A percentile compares a stretch with the other conserved stretches of the same genome.
phyloP scores from a whole-genome alignment of 1,284 basidiomycete species.

The Trichosporon sp. region DNA sequence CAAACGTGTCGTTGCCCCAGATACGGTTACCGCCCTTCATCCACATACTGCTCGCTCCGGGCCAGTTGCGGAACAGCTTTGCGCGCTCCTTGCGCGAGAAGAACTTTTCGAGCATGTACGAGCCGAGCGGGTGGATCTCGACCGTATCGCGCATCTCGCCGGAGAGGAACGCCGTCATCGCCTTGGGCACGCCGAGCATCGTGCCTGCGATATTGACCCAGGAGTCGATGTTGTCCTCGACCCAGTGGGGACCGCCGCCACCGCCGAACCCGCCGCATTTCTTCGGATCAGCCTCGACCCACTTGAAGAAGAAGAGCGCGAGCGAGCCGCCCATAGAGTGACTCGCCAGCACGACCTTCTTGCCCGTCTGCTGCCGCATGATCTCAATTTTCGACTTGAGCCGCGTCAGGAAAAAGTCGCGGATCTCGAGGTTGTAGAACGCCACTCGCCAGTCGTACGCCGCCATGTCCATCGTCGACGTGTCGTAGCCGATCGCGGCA shows the following conservation, averaged over 20 bases:
- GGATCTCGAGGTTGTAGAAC: constrained; percentile 81
- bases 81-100: constrained; percentile 87
- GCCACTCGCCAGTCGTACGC: constrained; percentile 88
- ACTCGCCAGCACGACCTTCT: constrained; percentile 79
- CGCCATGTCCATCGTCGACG: constrained; percentile 78
- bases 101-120: constrained; percentile 59
- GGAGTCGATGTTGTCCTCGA: constrained; percentile 78
- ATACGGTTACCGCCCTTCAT: constrained; percentile 85
- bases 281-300: constrained; percentile 73
- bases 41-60: constrained; percentile 89
- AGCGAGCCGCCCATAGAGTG: constrained; percentile 81
- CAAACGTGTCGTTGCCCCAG: constrained; percentile 66
- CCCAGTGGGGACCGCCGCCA: constrained; percentile 80
- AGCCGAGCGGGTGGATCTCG: constrained; percentile 56
- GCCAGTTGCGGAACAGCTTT: constrained; percentile 89
- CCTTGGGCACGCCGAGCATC: constrained; percentile 72
- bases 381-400: constrained; percentile 81
- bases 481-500: constrained; percentile 83
- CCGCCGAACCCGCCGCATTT: constrained; percentile 58
- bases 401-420: constrained; percentile 87
- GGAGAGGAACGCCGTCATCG: constrained; percentile 90
- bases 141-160: constrained; percentile 96
- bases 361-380: constrained; percentile 64
- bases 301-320: constrained; percentile 60
- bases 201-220: constrained; percentile 83